A percentile compares a stretch with the other conserved stretches of the same genome.
These are phyloP conservation scores for Fragilariopsis cylindrus DNA, from an alignment of 108 stramenopile species.

Conservation along the genomic window DNA sequence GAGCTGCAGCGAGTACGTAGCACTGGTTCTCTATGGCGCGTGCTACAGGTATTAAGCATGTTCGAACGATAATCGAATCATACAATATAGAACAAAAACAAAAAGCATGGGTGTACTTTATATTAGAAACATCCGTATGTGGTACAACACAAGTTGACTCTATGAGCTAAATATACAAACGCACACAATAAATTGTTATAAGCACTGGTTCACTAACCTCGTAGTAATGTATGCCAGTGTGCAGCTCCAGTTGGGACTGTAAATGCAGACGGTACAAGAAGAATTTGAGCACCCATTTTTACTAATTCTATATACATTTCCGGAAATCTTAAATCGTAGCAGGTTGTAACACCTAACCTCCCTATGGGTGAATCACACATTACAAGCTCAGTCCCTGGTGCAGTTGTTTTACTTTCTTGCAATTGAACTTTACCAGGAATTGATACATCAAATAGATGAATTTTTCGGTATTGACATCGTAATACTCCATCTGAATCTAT, in stretches of 20 bases:
- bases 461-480: constrained; percentile 77
- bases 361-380: constrained; percentile 85
- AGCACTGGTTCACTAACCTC: constrained; percentile 41
- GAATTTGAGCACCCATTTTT: constrained; percentile 67
- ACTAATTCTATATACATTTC: constrained; percentile 78
- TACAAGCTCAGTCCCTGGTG: constrained; percentile 74
- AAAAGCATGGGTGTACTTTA: not conserved
- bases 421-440: constrained; percentile 78
- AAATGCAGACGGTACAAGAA: constrained; percentile 93
- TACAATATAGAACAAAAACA: not conserved
- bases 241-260: constrained; percentile 95
- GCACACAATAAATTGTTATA: not conserved
- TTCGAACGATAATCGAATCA: not conserved
- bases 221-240: constrained; percentile 93
- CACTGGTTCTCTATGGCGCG: constrained; percentile 96
- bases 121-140: not conserved
- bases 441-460: constrained; percentile 95
- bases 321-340: constrained; percentile 97
- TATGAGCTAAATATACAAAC: constrained; percentile 2
- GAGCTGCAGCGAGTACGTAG: constrained; percentile 96
- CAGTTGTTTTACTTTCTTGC: constrained; percentile 78
- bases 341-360: constrained; percentile 85
- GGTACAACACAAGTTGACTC: constrained; percentile 27
- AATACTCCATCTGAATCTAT: constrained; percentile 73
- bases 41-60: constrained; percentile 34